Conservation (phyloP, 225 moss, liverwort and hornwort species). For the Takakia lepidozioides region DNA sequence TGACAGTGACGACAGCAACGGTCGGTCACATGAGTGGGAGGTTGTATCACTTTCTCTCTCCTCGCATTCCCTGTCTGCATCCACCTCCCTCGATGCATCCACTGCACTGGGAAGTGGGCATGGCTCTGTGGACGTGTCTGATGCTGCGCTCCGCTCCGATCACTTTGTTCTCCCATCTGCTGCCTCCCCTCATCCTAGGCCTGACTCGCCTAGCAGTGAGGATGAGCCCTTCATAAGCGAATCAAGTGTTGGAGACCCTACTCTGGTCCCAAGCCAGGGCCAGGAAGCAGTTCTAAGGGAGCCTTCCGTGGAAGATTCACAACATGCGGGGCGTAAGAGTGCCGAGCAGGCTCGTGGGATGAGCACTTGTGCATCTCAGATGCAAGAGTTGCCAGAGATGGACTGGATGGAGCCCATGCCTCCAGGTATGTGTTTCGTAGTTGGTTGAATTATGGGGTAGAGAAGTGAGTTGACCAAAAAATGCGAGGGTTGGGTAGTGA, state of each 20-base stretch:
- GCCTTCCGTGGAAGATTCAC: conserved; percentile 12
- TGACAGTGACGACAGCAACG: conserved; percentile 45
- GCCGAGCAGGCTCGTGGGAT: conserved; percentile 22
- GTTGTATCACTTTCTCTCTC: conserved; percentile 44
- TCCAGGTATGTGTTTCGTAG: conserved; percentile 18
- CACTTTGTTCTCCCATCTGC: not conserved
- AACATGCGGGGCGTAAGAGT: conserved; percentile 18
- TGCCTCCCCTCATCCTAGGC: not conserved
- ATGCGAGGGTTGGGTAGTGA: not conserved
- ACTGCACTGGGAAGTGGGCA: conserved; percentile 17
- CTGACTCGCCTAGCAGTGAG: not conserved
- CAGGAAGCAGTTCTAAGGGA: not conserved
- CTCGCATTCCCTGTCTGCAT: conserved; percentile 36
- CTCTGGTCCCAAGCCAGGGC: not conserved
- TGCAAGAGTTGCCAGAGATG: conserved; percentile 48
- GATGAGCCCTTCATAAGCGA: not conserved
- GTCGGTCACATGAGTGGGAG: conserved; percentile 53
- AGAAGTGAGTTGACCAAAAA: not conserved
- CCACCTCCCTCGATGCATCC: conserved; percentile 22
- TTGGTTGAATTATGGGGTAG: not conserved
- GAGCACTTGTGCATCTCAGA: conserved; percentile 30
- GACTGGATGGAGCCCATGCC: conserved; percentile 91
- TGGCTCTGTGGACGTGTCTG: conserved; percentile 5
- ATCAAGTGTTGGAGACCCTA: not conserved
- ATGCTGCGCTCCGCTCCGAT: too few relatives aligned